Percentiles rank a stretch among this genome's conserved stretches.
Conservation (phyloP, 2,329 filamentous ascomycete genomes). For the Cladorrhinum sp. region DNA sequence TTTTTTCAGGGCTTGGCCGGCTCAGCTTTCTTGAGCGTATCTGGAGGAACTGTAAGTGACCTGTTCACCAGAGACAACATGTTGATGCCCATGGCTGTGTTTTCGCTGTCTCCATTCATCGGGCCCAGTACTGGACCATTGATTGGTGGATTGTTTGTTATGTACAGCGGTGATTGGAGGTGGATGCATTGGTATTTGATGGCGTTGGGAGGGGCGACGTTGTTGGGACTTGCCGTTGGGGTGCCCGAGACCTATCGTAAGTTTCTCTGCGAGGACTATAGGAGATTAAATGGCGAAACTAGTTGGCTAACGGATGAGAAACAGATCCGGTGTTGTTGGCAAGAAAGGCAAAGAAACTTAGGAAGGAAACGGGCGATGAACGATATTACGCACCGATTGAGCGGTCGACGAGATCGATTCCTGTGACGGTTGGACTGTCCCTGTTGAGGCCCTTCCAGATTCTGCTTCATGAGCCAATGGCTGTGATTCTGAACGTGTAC, state of each 20-base stretch:
- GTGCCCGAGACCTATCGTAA: slow-evolving; percentile 84
- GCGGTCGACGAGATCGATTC: slow-evolving; percentile 65
- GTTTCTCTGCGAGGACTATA: slow-evolving; percentile 30
- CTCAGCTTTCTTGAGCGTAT: slow-evolving; percentile 67
- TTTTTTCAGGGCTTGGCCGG: slow-evolving; percentile 76
- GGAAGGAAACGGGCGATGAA: slow-evolving; percentile 73
- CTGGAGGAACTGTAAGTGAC: slow-evolving; percentile 83
- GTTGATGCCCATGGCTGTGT: slow-evolving; percentile 80
- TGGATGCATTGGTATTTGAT: slow-evolving; percentile 84
- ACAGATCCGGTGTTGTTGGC: slow-evolving; percentile 66
- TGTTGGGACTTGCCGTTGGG: slow-evolving; percentile 62
- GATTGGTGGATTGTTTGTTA: slow-evolving; percentile 79
- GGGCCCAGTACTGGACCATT: slow-evolving; percentile 59
- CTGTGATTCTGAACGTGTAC: slow-evolving; percentile 74
- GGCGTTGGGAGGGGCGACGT: slow-evolving; percentile 71
- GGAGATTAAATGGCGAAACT: not conserved
- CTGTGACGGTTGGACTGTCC: slow-evolving; percentile 55
- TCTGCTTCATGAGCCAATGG: slow-evolving; percentile 80
- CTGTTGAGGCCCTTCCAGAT: slow-evolving; percentile 74
- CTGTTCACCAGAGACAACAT: slow-evolving; percentile 68
- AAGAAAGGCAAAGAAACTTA: slow-evolving; percentile 66
- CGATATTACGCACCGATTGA: slow-evolving; percentile 77
- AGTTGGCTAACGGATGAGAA: slow-evolving; percentile 7
- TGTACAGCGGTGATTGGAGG: slow-evolving; percentile 63
- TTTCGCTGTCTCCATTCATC: slow-evolving; percentile 63